Evolutionary conservation across 306 rosid genomes (phyloP), one percentile per base, ranked within the genome.

Genomic region (Rubus parviflorus): DNA sequence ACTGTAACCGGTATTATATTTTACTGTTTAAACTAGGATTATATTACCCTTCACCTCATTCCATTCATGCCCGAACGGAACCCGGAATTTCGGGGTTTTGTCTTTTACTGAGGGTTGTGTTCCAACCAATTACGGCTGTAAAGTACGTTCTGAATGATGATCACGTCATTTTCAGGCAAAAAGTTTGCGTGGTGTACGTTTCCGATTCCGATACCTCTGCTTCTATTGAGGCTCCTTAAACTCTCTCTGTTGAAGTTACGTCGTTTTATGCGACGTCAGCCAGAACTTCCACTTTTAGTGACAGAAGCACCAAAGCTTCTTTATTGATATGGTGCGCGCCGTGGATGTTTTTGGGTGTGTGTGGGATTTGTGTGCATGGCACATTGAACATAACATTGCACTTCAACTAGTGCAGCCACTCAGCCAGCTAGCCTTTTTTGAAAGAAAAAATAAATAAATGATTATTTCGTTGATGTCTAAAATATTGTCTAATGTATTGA

Each of bases 221-320:
- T 30, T 61, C 41, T 60, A 60, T 14, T 60, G 66, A 13, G 58
- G 17, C 16, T 23, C 37, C 64, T 58, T 12, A 23, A 57, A 19
- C 70, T 65, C 46, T 66, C 17, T 62, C 43, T 54, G 2, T 3
- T 3, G 5, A 19, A n/a, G 72, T 12, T 30, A 38, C 14, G 74
- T 70, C 15, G 47, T 35, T 70, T 51, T 3, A 3, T 30, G 3
- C 12, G 20, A 23, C 64, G 57, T 56, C 22, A 41, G 68, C 68
- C 43, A 58, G 60, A 61, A 58, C 69, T 17, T 17, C 69, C 14
- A 45, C 16, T 60, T 58, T 60, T 0, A 45, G 70, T 74, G 60
- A 61, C n/a, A 56, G 6, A 73, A 57, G 68, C 68, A 73, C 68
- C 68, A 57, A 57, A 42, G 68, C 77, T 73, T 51, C 4, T 53